Conservation (phyloP, 75 land plant species). For the Pinus taeda region DNA sequence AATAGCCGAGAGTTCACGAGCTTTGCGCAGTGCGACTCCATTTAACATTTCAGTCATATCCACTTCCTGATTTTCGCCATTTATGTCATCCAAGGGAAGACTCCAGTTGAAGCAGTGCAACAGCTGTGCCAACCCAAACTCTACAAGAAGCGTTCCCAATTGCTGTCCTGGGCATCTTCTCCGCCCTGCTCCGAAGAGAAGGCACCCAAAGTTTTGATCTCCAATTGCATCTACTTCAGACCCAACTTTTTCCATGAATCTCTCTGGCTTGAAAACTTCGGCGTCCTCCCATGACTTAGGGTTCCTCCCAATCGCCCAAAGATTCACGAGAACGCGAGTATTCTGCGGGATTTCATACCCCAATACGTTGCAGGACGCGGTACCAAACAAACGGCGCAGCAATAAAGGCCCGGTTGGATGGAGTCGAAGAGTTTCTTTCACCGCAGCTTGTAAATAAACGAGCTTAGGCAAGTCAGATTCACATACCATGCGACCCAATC, state of each 20-base stretch:
- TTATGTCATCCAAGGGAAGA: too few relatives aligned
- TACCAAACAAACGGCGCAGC: neutral
- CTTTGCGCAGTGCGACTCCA: too few relatives aligned
- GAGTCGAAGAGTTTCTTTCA: neutral
- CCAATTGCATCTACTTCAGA: too few relatives aligned
- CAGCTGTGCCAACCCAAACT: too few relatives aligned
- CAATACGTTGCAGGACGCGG: neutral
- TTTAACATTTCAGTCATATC: too few relatives aligned
- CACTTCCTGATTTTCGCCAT: too few relatives aligned
- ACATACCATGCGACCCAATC: neutral
- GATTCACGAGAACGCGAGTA: conserved; percentile 8
- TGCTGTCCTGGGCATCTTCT: too few relatives aligned
- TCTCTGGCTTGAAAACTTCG: conserved; percentile 4
- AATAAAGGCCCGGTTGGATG: conserved; percentile 15
- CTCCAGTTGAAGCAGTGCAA: too few relatives aligned
- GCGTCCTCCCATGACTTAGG: neutral
- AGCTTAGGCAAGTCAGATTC: neutral
- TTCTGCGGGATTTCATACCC: neutral
- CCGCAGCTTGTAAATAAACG: conserved; percentile 7
- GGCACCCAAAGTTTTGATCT: too few relatives aligned
- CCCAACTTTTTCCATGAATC: neutral
- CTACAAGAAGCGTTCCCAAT: too few relatives aligned
- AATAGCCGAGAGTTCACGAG: too few relatives aligned
- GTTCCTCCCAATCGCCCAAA: conserved; percentile 14
- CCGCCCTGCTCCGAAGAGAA: too few relatives aligned